Evolutionary conservation across 1,284 basidiomycete species (phyloP), one percentile per base, ranked within the genome.

Genomic region (Phellopilus nigrolimitatus): DNA sequence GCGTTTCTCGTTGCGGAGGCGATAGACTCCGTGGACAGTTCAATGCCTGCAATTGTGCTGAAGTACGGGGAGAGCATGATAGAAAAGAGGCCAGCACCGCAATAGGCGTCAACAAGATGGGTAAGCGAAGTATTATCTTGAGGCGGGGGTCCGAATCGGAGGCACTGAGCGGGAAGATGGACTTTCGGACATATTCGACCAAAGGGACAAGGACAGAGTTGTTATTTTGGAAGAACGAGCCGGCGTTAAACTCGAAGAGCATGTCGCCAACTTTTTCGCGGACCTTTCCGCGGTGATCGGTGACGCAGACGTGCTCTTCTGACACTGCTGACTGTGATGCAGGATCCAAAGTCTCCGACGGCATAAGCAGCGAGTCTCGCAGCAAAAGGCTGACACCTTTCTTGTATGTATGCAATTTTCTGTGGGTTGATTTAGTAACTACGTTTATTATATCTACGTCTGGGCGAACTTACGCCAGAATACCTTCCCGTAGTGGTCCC

Each of bases 201-300:
- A 99, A 78, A 0, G 89, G 82, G 6, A 84, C 74, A 13, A 99
- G 81, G 48, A 97, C 91, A 15, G 88, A 84, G 65, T 95, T 95
- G 75, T 99, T 99, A 75, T 98, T 98, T 66, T 99, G 95, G 78
- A 98, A 98, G 74, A 98, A 98, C 3, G 87, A 85, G 37, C 87
- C 84, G 1, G 90, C 93, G 9, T 80, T 81, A 66, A 95, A 97
- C 61, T 95, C 85, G 67, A 99, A 97, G 43, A 87, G 69, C 66
- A 76, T 84, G 50, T 78, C 70, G 3, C 89, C 91, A 12, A 98
- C 91, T 39, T 80, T 80, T 67, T 97, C 95, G 52, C 91, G 86
- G 3, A 97, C 84, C 3, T 76, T 81, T 3, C 74, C 80, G 58
- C 88, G 87, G 66, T 92, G 91, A 65, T 94, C 79, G 0, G 91